Evolutionary conservation across 176 grass and related monocot species (phyloP).

Genomic region (Canna indica): DNA sequence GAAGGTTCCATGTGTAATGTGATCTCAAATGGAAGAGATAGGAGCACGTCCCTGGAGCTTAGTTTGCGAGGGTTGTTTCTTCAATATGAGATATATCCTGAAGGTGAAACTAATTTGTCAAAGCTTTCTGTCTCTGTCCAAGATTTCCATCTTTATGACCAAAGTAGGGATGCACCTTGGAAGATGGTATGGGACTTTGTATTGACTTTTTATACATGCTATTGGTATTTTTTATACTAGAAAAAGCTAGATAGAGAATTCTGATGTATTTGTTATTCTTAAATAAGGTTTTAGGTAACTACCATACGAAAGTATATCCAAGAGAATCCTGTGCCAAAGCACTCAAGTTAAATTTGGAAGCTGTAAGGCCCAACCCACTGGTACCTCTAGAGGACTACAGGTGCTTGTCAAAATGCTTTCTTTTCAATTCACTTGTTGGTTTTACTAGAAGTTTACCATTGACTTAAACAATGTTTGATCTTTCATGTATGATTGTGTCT

Average conservation of each 20-base stretch:
- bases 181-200: conserved; percentile 60
- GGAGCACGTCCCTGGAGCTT: conserved; percentile 54
- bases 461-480: not conserved
- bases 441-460: not conserved
- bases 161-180: conserved; percentile 77
- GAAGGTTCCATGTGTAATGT: conserved; percentile 25
- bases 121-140: conserved; percentile 52
- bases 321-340: conserved; percentile 81
- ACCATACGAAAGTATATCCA: conserved; percentile 70
- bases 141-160: conserved; percentile 70
- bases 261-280: conserved; percentile 22
- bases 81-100: conserved; percentile 79
- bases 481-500: not conserved
- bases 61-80: conserved; percentile 49
- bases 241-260: not conserved
- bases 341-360: conserved; percentile 77
- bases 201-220: conserved; percentile 20
- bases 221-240: conserved; percentile 1
- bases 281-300: conserved; percentile 76
- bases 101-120: conserved; percentile 67
- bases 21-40: conserved; percentile 51
- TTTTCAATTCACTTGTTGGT: not conserved
- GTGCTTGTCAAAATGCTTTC: conserved; percentile 21
- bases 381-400: conserved; percentile 96
- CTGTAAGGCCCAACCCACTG: conserved; percentile 68